Base-by-base conservation (phyloP, 2,329 filamentous ascomycete genomes). In the Fulvia fulva region DNA sequence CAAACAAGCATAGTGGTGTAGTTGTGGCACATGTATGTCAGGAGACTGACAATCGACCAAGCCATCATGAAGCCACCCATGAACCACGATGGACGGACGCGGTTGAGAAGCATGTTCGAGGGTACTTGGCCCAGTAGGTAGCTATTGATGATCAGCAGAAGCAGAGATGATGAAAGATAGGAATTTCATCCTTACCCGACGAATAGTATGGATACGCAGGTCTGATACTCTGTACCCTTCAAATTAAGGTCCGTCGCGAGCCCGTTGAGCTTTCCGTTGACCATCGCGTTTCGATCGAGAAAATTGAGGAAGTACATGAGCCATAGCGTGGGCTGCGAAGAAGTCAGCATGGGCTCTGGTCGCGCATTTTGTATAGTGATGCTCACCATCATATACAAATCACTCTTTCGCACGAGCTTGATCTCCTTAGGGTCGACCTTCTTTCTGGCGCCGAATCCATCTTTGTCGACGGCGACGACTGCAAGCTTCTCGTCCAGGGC, bases 341-440 rank as follows among this genome's bases (percentile, higher is more conserved):
- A 32, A 5, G 28, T 32, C 28, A 32, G 28, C 12, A 32, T 32
- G 8, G 8, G 2, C 12, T 12, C n/a, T n/a, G n/a, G n/a, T n/a
- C n/a, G n/a, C n/a, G n/a, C n/a, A n/a, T n/a, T n/a, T n/a, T n/a
- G n/a, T n/a, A n/a, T n/a, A n/a, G 2, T 32, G 28, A 12, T 32
- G 28, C 12, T 32, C 12, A 32, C 28, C 67, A 69, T 69, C 26
- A 68, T 68, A 43, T 59, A 68, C 45, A 58, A 55, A 54, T 70
- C 69, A 4, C 70, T 61, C 59, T 70, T 71, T 54, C 61, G 67
- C 25, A 70, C 68, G 3, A 71, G 64, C 1, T 51, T 59, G 30
- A 71, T 71, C 58, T 71, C 68, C 8, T 34, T 56, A 1, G 68
- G 67, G 49, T 70, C 68, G n/a, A 65, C 70, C 63, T 71, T 71